phyloP scores from a whole-genome alignment of 2,329 filamentous ascomycete species.

The Chaetothyriales sp. region DNA sequence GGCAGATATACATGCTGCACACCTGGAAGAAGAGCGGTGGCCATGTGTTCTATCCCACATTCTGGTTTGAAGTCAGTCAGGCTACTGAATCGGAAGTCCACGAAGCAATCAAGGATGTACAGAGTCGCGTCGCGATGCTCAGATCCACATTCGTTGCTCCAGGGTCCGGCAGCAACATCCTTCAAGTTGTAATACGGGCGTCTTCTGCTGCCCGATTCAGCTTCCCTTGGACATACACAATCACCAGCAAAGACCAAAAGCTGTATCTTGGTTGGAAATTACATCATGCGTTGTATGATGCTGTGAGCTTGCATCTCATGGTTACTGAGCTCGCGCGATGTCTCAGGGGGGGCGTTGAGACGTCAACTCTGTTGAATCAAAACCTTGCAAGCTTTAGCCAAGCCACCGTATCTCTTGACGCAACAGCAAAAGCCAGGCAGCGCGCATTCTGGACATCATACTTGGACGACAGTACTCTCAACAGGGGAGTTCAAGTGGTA shows the following conservation, averaged over 20 bases:
- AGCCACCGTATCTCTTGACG: not conserved
- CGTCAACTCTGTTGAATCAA: slow-evolving; percentile 10
- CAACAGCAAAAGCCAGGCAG: slow-evolving; percentile 18
- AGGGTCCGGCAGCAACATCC: not conserved
- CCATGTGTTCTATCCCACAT: slow-evolving; percentile 56
- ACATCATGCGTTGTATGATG: slow-evolving; percentile 82
- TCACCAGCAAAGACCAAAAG: not conserved
- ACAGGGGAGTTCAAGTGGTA: not conserved
- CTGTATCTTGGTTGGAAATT: slow-evolving; percentile 40
- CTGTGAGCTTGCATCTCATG: slow-evolving; percentile 55
- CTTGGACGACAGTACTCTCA: slow-evolving; percentile 17
- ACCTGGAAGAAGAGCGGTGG: slow-evolving; percentile 57
- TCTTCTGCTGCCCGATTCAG: not conserved
- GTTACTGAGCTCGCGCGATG: slow-evolving; percentile 36
- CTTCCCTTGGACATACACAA: not conserved
- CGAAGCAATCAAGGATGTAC: slow-evolving; percentile 46
- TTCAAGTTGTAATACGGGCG: not conserved
- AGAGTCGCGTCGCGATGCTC: slow-evolving; percentile 45
- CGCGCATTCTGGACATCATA: slow-evolving; percentile 33
- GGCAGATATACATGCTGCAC: slow-evolving; percentile 67
- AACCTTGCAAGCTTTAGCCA: slow-evolving; percentile 15
- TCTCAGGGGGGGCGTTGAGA: slow-evolving; percentile 22
- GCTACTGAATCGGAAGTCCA: slow-evolving; percentile 31
- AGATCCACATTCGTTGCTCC: slow-evolving; percentile 47
- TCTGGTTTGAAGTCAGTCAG: slow-evolving; percentile 43